phyloP scores from a whole-genome alignment of 441 rosid genomes.

The Brassica balearica region DNA sequence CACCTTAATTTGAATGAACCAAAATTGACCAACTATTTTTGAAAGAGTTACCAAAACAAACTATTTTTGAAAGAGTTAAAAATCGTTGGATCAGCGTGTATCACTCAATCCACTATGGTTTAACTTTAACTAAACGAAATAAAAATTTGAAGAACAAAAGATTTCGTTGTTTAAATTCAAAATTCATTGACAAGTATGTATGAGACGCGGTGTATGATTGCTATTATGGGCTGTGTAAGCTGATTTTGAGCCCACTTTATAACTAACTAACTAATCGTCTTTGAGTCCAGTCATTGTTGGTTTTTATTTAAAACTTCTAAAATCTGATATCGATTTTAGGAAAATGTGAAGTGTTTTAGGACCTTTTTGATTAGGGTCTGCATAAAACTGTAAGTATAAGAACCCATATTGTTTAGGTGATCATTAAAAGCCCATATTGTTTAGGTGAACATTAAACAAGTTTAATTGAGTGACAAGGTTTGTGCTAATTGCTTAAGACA shows the following conservation, averaged over 20 bases:
- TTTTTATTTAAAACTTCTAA: background rate
- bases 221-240: background rate
- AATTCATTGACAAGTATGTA: background rate
- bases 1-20: background rate
- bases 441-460: background rate
- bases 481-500: background rate
- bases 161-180: background rate
- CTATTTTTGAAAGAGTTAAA: background rate
- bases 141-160: background rate
- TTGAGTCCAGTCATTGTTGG: background rate
- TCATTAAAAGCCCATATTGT: background rate
- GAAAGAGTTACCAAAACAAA: background rate
- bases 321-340: slow-evolving; percentile 2
- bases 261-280: background rate
- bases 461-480: background rate
- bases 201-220: background rate
- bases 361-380: background rate
- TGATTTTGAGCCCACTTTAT: background rate
- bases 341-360: slow-evolving; percentile 1
- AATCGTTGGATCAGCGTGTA: background rate
- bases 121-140: background rate
- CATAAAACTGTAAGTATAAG: background rate
- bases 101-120: background rate
- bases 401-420: background rate
- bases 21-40: slow-evolving; percentile 1